Evolutionary conservation across 2,329 filamentous ascomycete genomes (phyloP).

Genomic region (Phoma sp.): DNA sequence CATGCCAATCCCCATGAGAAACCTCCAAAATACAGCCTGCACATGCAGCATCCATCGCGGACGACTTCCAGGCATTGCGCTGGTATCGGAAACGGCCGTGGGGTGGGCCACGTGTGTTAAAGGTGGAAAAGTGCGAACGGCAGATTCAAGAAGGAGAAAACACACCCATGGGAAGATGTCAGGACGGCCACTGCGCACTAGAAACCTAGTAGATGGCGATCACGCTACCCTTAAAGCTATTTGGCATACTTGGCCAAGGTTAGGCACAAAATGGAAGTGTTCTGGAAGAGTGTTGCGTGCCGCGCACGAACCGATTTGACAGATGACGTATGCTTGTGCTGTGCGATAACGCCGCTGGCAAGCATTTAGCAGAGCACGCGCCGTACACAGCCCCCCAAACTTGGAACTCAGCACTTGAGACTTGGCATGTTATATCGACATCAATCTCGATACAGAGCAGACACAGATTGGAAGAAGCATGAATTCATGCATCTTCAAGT

Average conservation of each 20-base stretch:
- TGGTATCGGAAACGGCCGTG: background rate
- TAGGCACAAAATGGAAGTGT: constrained; percentile 6
- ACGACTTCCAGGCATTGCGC: constrained; percentile 38
- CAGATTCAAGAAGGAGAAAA: constrained; percentile 5
- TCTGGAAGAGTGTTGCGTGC: constrained; percentile 3
- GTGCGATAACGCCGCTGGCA: background rate
- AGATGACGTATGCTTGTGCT: constrained; percentile 13
- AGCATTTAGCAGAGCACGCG: constrained; percentile 7
- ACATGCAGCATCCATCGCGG: constrained; percentile 66
- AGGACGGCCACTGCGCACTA: constrained; percentile 4
- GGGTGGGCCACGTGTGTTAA: background rate
- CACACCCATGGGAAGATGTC: constrained; percentile 1
- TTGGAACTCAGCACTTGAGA: background rate
- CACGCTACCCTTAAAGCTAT: constrained; percentile 6
- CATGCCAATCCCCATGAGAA: constrained; percentile 73
- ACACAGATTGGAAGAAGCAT: constrained; percentile 32
- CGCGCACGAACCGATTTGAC: background rate
- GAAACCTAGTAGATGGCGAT: constrained; percentile 3
- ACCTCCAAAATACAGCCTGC: constrained; percentile 70
- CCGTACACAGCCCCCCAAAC: background rate
- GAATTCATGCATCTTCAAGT: constrained; percentile 41
- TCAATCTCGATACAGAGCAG: background rate
- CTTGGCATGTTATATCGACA: background rate
- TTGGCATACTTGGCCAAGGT: constrained; percentile 7
- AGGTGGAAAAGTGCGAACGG: background rate